Evolutionary conservation across 1,139 yeast genomes (phyloP).

Genomic region (Scheffersomyces titani): DNA sequence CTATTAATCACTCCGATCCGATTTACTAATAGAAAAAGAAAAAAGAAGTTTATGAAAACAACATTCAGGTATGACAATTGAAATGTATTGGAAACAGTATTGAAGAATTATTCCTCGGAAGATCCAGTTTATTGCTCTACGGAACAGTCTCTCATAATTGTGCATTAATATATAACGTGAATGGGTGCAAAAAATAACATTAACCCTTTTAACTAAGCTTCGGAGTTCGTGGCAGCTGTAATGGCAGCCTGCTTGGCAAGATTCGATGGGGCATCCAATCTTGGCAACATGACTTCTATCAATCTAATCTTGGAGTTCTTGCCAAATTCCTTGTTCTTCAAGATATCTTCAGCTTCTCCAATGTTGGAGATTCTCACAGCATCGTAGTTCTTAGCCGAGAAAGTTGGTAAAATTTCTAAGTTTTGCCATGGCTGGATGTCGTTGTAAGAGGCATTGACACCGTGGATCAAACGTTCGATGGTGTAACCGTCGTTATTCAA

Average conservation of each 20-base stretch:
- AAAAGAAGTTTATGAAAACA: no score
- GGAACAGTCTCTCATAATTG: background rate
- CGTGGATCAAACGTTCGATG: slow-evolving; percentile 86
- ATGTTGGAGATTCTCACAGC: slow-evolving; percentile 57
- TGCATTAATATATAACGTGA: background rate
- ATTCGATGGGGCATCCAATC: slow-evolving; percentile 78
- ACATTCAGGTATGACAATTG: background rate
- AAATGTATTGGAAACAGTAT: background rate
- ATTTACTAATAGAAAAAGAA: no score
- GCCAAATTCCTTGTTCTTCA: slow-evolving; percentile 55
- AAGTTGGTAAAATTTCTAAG: slow-evolving; percentile 63
- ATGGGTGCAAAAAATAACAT: slow-evolving; percentile 1
- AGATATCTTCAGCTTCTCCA: slow-evolving; percentile 66
- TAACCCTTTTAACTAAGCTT: slow-evolving; percentile 11
- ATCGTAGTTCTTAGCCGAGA: slow-evolving; percentile 67
- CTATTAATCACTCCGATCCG: no score
- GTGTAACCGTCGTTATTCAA: slow-evolving; percentile 89
- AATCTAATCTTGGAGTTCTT: slow-evolving; percentile 67
- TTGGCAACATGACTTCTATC: slow-evolving; percentile 77
- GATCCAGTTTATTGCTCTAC: background rate
- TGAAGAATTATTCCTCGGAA: background rate
- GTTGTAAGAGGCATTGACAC: slow-evolving; percentile 72
- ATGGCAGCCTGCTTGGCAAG: slow-evolving; percentile 53
- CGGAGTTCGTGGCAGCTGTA: slow-evolving; percentile 66
- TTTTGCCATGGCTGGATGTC: slow-evolving; percentile 85